Base-by-base conservation (phyloP, 2,329 filamentous ascomycete genomes). In the Phaeosphaeria sp. region DNA sequence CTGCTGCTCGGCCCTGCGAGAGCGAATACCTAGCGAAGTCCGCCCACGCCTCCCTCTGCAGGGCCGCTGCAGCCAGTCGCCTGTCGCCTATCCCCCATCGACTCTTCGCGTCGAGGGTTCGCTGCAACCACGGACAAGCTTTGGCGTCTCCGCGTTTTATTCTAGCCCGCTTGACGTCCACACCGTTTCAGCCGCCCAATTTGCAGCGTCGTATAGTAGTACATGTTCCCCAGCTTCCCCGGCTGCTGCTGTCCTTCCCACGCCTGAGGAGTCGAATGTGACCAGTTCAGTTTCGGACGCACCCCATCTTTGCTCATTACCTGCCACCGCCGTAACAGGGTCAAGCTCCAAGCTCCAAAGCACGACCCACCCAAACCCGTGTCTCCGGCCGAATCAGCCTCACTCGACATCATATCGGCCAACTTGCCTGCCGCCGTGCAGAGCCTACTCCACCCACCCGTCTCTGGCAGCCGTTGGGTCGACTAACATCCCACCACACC, bases 121-220 rank as follows among this genome's bases (percentile, higher is more conserved):
- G 50, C 18, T 46, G 55, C 48, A 56, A 46, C 30, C 11, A 21
- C 56, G 43, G 43, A 55, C 60, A 60, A 60, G 63, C 58, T 59
- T 57, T 55, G 59, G 48, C 62, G 47, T 63, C 62, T 68, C 67
- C 67, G 65, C 67, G 58, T 69, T 67, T 66, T 67, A 54, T 64
- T 69, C 65, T 68, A 69, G 48, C 64, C 49, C 56, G 25, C 56
- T 30, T 54, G 55, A 56, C 44, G 55, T 52, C 23, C 52, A 54
- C 57, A 55, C 44, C 47, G 58, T 63, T 62, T 63, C 63, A 64
- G 52, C 56, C 54, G 61, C 59, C 50, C 33, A 52, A 49, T 50
- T 47, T 36, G 30, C 30, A 7, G 30, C 11, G 30, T 11, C 6
- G 7, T 13, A 13, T 36, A 36, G 30, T 36, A 36, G 30, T 36